Conservation (phyloP, 495 filamentous ascomycete species). For the Delitschia confertaspora region DNA sequence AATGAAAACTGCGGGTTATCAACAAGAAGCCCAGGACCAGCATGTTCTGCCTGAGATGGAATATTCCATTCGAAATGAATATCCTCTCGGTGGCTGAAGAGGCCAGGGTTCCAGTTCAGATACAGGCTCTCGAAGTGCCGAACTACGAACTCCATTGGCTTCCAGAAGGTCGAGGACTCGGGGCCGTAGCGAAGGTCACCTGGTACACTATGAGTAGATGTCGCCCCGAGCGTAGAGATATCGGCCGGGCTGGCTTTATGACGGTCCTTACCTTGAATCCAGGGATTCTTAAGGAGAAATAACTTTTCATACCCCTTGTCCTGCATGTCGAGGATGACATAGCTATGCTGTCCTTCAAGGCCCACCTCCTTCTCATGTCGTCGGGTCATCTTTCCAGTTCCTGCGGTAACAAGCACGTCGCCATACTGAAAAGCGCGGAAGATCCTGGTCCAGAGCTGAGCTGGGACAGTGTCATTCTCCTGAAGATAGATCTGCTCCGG, state of each 20-base stretch:
- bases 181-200: not conserved
- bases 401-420: constrained; percentile 81
- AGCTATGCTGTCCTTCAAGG: constrained; percentile 83
- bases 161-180: constrained; percentile 59
- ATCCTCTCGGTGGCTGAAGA: constrained; percentile 75
- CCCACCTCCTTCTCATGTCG: constrained; percentile 72
- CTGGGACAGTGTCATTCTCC: constrained; percentile 50
- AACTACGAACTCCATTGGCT: constrained; percentile 70
- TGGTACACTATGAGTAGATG: not conserved
- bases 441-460: constrained; percentile 70
- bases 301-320: constrained; percentile 53
- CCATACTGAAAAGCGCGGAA: constrained; percentile 63
- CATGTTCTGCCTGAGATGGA: constrained; percentile 32
- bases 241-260: constrained; percentile 10
- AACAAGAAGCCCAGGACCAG: constrained; percentile 46
- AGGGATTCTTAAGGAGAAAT: constrained; percentile 89
- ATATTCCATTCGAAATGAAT: constrained; percentile 86
- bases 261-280: constrained; percentile 63
- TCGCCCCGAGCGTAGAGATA: not conserved
- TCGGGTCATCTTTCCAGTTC: constrained; percentile 68
- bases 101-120: constrained; percentile 88
- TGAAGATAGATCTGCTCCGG: constrained; percentile 92
- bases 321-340: constrained; percentile 76
- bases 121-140: constrained; percentile 93
- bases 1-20: constrained; percentile 80